Evolutionary conservation across 257 asterid species (phyloP), one percentile per base, ranked within the genome.

Genomic region (Jacaranda mimosifolia): DNA sequence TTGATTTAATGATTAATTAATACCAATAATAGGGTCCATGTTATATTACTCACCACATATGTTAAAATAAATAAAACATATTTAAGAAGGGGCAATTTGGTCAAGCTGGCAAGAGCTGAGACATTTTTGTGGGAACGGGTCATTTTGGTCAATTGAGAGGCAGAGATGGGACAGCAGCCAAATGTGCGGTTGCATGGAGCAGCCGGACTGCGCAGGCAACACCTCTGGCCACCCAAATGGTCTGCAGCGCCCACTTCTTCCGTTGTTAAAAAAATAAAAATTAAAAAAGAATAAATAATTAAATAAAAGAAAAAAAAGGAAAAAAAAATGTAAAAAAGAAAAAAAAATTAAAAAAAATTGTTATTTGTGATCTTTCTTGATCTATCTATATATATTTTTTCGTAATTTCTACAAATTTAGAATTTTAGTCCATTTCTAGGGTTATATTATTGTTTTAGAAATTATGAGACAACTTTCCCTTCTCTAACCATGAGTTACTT

Each of bases 101-200:
- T 64, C 9, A 78, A 52, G 7, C 3, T 11, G 15, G 38, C n/a
- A 40, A 58, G 60, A 46, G 26, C 15, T 55, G n/a, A 14, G n/a
- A 46, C 32, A 1, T 43, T 17, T 46, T 46, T 10, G 59, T 36
- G 17, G 4, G 15, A n/a, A n/a, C 4, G 13, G 42, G 75, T 66
- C 72, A 62, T 38, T 51, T n/a, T 56, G 52, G 85, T 71, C 38
- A 78, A 32, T 39, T 19, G 63, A 21, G 32, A 55, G 39, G 52
- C 52, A 1, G 19, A 9, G 19, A 9, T 49, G 11, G 10, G 55
- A 26, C 32, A 40, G 69, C 8, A 62, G 90, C 79, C 87, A 86
- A 81, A 81, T 86, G 86, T 83, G 86, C 86, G 90, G 86, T 72
- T 86, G 90, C 86, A 86, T 86, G 90, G 7, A 81, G 81, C 62